These are phyloP conservation scores for Lasiodiplodia gonubiensis DNA, from an alignment of 2,329 filamentous ascomycete genomes.

Conservation along the genomic window DNA sequence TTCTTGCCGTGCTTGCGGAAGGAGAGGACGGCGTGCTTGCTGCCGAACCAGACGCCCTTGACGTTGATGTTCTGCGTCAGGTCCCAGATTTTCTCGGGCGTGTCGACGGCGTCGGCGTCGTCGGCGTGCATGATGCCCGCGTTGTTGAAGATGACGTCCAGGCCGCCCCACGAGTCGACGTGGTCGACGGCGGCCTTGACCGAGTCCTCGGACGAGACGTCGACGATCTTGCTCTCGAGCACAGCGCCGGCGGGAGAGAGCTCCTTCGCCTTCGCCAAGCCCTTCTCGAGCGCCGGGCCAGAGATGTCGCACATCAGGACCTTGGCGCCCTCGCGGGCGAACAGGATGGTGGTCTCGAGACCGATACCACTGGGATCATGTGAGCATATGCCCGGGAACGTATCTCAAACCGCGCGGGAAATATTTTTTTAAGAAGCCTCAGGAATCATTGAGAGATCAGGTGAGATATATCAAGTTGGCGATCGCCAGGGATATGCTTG, in stretches of 20 bases:
- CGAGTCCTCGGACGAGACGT: constrained; percentile 85
- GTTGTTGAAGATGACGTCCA: constrained; percentile 97
- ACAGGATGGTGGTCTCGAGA: constrained; percentile 88
- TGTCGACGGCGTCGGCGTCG: constrained; percentile 70
- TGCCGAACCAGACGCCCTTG: constrained; percentile 97
- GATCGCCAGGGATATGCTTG: background rate
- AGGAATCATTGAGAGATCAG: background rate
- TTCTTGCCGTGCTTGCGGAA: constrained; percentile 81
- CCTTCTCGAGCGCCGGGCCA: constrained; percentile 75
- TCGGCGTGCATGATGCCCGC: constrained; percentile 94
- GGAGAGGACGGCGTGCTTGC: constrained; percentile 86
- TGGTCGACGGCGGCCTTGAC: constrained; percentile 76
- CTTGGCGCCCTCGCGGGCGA: constrained; percentile 84
- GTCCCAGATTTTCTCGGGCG: constrained; percentile 91
- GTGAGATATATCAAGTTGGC: background rate
- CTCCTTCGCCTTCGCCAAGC: constrained; percentile 74
- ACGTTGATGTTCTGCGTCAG: constrained; percentile 93
- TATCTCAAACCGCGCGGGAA: background rate
- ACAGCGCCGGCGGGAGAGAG: constrained; percentile 67
- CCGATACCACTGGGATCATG: constrained; percentile 74
- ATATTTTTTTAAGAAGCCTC: background rate
- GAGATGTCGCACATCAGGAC: constrained; percentile 89
- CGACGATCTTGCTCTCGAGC: constrained; percentile 69
- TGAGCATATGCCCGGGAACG: background rate
- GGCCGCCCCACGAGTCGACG: constrained; percentile 82